phyloP scores from a whole-genome alignment of 2,329 filamentous ascomycete species.

The Scolecobasidium constrictum region DNA sequence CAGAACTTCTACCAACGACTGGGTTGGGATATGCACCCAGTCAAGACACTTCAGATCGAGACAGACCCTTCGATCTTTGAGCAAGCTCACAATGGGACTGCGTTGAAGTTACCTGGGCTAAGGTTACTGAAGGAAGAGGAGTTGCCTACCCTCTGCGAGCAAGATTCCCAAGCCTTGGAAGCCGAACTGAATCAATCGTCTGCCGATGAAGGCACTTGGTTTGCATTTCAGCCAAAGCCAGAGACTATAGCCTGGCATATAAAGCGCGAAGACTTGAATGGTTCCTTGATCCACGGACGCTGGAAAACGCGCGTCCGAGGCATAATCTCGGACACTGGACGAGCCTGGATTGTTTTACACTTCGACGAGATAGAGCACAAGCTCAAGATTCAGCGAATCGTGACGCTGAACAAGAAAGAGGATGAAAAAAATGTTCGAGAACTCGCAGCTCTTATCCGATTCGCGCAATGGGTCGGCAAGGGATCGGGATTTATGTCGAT shows the following conservation, averaged over 20 bases:
- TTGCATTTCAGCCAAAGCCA: not conserved
- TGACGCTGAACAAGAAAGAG: constrained; percentile 1
- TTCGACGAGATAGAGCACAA: not conserved
- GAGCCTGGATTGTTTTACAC: constrained; percentile 2
- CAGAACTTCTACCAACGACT: constrained; percentile 3
- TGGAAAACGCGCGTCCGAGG: not conserved
- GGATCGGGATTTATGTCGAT: not conserved
- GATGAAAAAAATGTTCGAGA: not conserved
- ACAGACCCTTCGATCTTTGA: not conserved
- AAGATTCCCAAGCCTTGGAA: not conserved
- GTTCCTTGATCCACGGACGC: not conserved
- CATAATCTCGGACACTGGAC: not conserved
- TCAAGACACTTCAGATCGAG: not conserved
- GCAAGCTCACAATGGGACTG: not conserved
- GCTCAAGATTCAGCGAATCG: constrained; percentile 1
- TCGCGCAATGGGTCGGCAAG: not conserved
- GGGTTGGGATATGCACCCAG: constrained; percentile 1
- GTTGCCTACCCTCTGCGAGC: not conserved
- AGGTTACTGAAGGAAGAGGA: not conserved
- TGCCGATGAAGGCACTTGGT: not conserved
- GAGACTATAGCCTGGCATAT: not conserved
- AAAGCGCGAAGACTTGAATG: not conserved
- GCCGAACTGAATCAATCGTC: not conserved
- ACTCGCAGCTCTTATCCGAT: not conserved
- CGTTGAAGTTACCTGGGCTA: not conserved